Base-by-base conservation (phyloP, 306 rosid genomes). In the Casuarina cunninghamiana region DNA sequence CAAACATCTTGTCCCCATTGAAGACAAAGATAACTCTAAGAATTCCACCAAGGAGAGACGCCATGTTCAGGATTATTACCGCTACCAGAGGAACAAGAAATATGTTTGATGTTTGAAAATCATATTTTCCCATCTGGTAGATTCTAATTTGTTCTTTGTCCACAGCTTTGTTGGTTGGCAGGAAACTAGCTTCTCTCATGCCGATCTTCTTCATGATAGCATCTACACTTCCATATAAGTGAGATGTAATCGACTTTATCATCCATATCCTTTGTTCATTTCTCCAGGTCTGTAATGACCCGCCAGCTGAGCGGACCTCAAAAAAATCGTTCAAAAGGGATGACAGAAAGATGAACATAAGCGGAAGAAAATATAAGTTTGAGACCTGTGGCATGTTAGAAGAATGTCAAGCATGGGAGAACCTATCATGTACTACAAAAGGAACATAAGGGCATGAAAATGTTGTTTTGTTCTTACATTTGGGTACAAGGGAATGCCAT, bases 261-360 rank as follows among this genome's bases (percentile, higher is more conserved):
- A 91, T 88, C 97, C 94, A 91, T 11, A 81, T 77, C 58, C 97
- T 81, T 5, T 88, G 91, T 66, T 93, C 97, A 60, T 78, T 76
- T 69, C 82, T 55, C 83, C 88, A 81, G 5, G 84, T 74, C 12
- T 38, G 79, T 21, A 83, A 11, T 53, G 97, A 75, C 58, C 86
- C 86, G 65, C 91, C 87, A 3, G 85, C 81, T 69, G 67, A 19
- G 58, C 89, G 74, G 39, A 89, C 89, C 80, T 91, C 94, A 2
- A 61, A 50, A 43, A 83, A 77, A 74, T 88, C 85, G 46, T 80
- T 84, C 0, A 63, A 78, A 13, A 57, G 3, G 0, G 85, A 67
- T 0, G 90, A 91, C 9, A 82, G 5, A 50, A 85, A 88, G 72
- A 91, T 75, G 69, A 88, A 85, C 32, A 75, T 10, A 58, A 84